Conservation (phyloP, 805 yeast genomes). For the Barnettozyma siamensis region DNA sequence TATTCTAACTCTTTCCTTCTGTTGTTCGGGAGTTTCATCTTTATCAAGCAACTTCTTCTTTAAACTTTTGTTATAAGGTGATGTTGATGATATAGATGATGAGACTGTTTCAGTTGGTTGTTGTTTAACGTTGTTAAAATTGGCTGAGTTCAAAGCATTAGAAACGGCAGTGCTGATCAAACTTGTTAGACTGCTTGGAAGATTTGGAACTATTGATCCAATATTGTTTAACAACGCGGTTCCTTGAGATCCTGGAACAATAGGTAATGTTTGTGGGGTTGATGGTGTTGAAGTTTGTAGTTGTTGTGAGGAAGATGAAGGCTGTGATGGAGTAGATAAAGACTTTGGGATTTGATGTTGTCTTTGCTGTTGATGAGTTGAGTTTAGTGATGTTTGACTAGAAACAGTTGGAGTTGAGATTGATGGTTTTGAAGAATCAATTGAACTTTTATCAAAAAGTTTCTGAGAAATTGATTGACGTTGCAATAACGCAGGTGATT, state of each 20-base stretch:
- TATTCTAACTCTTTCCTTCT: conserved; percentile 50
- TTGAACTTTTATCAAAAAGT: not conserved
- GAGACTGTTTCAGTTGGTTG: not conserved
- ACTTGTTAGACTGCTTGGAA: conserved; percentile 20
- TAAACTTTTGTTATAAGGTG: conserved; percentile 1
- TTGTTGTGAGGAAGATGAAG: not conserved
- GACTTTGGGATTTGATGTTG: not conserved
- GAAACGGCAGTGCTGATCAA: conserved; percentile 22
- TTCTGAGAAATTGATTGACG: not conserved
- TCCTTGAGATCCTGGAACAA: conserved; percentile 16
- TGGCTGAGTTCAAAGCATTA: conserved; percentile 15
- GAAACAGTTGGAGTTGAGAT: not conserved
- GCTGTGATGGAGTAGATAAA: not conserved
- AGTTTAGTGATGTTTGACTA: not conserved
- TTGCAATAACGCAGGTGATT: not conserved
- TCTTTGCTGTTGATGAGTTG: not conserved
- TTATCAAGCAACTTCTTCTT: conserved; percentile 17
- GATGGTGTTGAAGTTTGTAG: not conserved
- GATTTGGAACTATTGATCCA: conserved; percentile 19
- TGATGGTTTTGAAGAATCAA: not conserved
- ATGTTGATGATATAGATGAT: no score
- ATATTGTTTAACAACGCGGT: conserved; percentile 17
- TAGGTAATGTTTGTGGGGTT: conserved; percentile 6
- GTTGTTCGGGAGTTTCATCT: conserved; percentile 27
- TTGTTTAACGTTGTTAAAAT: not conserved